Percentiles rank a stretch among this genome's conserved stretches.
These are phyloP conservation scores for Penicillium sp. DNA, from an alignment of 2,329 filamentous ascomycete genomes.

Conservation along the genomic window DNA sequence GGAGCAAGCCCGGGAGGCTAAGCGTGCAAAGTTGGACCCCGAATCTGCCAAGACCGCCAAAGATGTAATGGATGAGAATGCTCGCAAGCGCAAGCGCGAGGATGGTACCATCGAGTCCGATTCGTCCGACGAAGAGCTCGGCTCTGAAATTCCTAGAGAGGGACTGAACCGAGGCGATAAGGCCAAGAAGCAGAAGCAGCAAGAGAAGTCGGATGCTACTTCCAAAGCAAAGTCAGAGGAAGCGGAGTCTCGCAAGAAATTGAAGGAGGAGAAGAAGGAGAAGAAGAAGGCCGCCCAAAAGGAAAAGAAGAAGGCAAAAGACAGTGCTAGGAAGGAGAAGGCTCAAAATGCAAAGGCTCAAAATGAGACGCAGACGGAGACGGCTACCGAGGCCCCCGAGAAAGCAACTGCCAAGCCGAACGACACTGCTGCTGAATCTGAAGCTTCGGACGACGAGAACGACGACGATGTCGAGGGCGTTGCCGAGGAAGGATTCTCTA, in stretches of 20 bases:
- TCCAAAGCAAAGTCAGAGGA: slow-evolving; percentile 27
- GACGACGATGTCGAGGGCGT: slow-evolving; percentile 33
- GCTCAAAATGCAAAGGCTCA: slow-evolving; percentile 28
- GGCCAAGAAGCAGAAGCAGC: slow-evolving; percentile 54
- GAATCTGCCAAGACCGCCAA: slow-evolving; percentile 86
- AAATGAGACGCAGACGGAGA: slow-evolving; percentile 23
- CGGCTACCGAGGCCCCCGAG: slow-evolving; percentile 15
- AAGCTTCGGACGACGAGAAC: slow-evolving; percentile 22
- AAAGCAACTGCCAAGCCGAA: slow-evolving; percentile 22
- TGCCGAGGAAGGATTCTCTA: slow-evolving; percentile 47
- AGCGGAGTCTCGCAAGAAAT: slow-evolving; percentile 34
- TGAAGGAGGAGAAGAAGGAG: slow-evolving; percentile 29
- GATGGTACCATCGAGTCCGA: slow-evolving; percentile 51
- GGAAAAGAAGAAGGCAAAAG: slow-evolving; percentile 46
- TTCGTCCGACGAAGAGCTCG: slow-evolving; percentile 45
- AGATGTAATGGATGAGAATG: slow-evolving; percentile 85
- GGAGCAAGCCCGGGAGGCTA: slow-evolving; percentile 74
- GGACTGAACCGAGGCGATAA: slow-evolving; percentile 52
- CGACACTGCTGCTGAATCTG: slow-evolving; percentile 15
- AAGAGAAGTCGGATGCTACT: slow-evolving; percentile 23
- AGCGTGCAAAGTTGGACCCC: slow-evolving; percentile 84
- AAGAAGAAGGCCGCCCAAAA: slow-evolving; percentile 49
- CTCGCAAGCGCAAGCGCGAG: slow-evolving; percentile 70
- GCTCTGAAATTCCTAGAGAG: slow-evolving; percentile 53
- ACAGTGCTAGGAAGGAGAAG: slow-evolving; percentile 34